A percentile compares a stretch with the other conserved stretches of the same genome.
phyloP scores from a whole-genome alignment of 192 early-diverging fungal genomes.

The Coemansia sp. region DNA sequence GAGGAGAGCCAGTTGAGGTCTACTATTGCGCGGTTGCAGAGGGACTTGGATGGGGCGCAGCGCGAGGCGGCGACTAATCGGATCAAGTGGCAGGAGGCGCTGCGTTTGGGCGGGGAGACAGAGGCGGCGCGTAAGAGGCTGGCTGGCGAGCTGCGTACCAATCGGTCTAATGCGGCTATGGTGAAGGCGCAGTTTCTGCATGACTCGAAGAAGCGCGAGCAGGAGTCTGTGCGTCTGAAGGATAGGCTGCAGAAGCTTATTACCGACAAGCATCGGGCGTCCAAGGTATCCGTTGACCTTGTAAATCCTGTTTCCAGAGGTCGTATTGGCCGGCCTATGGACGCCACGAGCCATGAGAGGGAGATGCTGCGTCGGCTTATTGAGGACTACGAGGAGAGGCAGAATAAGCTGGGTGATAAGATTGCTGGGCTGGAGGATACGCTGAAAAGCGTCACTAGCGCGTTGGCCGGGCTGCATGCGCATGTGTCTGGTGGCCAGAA shows the following conservation, averaged over 20 bases:
- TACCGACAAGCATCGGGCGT: constrained; percentile 35
- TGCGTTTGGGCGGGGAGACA: constrained; percentile 10
- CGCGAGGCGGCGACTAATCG: constrained; percentile 34
- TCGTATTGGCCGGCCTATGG: constrained; percentile 24
- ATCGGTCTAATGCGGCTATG: constrained; percentile 28
- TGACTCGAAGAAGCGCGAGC: constrained; percentile 50
- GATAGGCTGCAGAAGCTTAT: constrained; percentile 50
- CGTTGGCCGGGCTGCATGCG: constrained; percentile 16
- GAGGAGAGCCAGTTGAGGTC: constrained; percentile 42
- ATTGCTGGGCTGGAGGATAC: constrained; percentile 26
- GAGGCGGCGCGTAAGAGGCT: constrained; percentile 27
- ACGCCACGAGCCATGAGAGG: not conserved
- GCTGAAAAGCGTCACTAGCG: constrained; percentile 14
- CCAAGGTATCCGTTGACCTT: constrained; percentile 33
- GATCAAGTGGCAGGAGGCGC: constrained; percentile 31
- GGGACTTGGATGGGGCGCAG: constrained; percentile 40
- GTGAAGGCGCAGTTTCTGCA: constrained; percentile 41
- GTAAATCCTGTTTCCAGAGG: constrained; percentile 32
- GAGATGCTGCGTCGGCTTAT: constrained; percentile 22
- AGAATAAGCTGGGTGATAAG: constrained; percentile 11
- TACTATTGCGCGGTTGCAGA: constrained; percentile 29
- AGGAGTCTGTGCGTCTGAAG: constrained; percentile 29
- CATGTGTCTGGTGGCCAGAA: not conserved
- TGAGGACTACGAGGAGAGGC: constrained; percentile 37
- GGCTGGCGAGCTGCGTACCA: constrained; percentile 34